Evolutionary conservation across 768 basidiomycete species (phyloP).

Genomic region (Phylloporus arenicola): DNA sequence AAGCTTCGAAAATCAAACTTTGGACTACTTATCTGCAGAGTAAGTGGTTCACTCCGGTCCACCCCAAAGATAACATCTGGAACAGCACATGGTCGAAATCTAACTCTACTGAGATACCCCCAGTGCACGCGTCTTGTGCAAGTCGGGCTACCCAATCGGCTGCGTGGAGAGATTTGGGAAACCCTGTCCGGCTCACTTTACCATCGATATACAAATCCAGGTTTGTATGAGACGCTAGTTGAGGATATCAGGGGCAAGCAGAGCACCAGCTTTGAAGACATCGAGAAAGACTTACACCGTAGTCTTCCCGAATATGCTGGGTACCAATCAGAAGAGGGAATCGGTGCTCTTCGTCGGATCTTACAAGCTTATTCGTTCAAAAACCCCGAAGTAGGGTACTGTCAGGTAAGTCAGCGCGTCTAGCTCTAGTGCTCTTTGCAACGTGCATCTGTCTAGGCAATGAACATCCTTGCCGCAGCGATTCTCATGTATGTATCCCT

Average conservation of each 20-base stretch:
- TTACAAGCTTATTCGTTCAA: conserved; percentile 93
- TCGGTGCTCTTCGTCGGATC: conserved; percentile 78
- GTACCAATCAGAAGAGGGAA: conserved; percentile 88
- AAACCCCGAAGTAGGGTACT: conserved; percentile 93
- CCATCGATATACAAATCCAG: conserved; percentile 82
- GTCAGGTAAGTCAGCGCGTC: conserved; percentile 53
- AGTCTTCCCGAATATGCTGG: conserved; percentile 96
- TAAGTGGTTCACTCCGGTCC: conserved; percentile 31
- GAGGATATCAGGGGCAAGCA: conserved; percentile 72
- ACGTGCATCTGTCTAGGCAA: conserved; percentile 50
- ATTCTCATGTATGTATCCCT: conserved; percentile 67
- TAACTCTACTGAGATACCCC: conserved; percentile 94
- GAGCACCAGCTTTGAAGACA: conserved; percentile 92
- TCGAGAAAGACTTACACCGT: conserved; percentile 96
- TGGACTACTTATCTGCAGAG: conserved; percentile 86
- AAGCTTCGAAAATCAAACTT: conserved; percentile 91
- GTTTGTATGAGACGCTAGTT: conserved; percentile 71
- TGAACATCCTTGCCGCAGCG: conserved; percentile 98
- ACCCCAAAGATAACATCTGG: conserved; percentile 8
- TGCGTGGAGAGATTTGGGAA: conserved; percentile 98
- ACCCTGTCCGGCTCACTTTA: conserved; percentile 90
- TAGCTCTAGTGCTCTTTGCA: not conserved
- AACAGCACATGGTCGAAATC: conserved; percentile 84
- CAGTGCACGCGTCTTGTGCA: conserved; percentile 96
- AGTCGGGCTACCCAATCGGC: conserved; percentile 90